Evolutionary conservation across 768 basidiomycete species (phyloP).

Genomic region (Phlegmacium glaucopus): DNA sequence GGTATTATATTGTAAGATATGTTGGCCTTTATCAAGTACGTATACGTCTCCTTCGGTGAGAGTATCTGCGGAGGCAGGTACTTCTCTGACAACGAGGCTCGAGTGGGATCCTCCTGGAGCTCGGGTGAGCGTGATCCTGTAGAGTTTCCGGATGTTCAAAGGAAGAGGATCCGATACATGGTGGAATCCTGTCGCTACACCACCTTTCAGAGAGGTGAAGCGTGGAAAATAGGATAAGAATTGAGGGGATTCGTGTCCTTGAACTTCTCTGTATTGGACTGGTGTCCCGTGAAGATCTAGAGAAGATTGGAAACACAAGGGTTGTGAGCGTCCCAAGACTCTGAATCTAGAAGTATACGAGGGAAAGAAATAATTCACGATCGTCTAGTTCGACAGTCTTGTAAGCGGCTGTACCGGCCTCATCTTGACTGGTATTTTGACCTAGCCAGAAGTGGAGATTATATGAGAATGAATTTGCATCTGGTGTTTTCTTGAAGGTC

Average conservation of each 20-base stretch:
- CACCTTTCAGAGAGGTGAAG: slow-evolving; percentile 27
- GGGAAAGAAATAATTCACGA: slow-evolving; percentile 32
- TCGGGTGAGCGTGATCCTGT: slow-evolving; percentile 41
- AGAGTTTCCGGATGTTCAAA: slow-evolving; percentile 43
- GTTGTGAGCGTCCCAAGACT: background rate
- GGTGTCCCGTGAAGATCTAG: slow-evolving; percentile 53
- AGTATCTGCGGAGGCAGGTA: slow-evolving; percentile 40
- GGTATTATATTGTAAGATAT: slow-evolving; percentile 57
- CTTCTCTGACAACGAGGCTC: slow-evolving; percentile 46
- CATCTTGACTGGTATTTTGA: slow-evolving; percentile 54
- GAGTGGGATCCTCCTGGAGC: slow-evolving; percentile 14
- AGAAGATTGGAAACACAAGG: background rate
- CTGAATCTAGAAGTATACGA: background rate
- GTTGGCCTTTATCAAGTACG: slow-evolving; percentile 53
- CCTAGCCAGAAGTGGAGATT: slow-evolving; percentile 70
- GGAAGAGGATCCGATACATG: slow-evolving; percentile 27
- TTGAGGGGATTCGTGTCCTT: slow-evolving; percentile 51
- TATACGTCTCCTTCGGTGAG: slow-evolving; percentile 55
- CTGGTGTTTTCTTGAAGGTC: slow-evolving; percentile 56
- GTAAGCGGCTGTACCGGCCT: slow-evolving; percentile 61
- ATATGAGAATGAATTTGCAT: slow-evolving; percentile 44
- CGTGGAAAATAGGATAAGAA: slow-evolving; percentile 31
- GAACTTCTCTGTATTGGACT: slow-evolving; percentile 61
- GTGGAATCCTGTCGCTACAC: slow-evolving; percentile 30
- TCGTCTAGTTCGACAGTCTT: slow-evolving; percentile 69